These are phyloP conservation scores for Isochrysis galbana DNA, from an alignment of 78 protist species.

Conservation along the genomic window DNA sequence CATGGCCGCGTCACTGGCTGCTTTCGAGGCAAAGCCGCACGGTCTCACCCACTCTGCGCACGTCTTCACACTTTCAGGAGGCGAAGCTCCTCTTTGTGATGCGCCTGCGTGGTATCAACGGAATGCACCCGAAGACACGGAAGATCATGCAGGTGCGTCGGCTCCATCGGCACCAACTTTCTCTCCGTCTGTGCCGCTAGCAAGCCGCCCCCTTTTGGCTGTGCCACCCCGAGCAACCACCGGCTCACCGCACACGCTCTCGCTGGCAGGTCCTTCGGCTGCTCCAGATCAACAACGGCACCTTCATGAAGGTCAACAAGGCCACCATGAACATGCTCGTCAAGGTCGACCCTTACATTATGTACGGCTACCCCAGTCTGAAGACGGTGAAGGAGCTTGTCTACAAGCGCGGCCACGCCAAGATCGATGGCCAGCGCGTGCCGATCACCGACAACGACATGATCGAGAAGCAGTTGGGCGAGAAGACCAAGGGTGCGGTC, in stretches of 20 bases:
- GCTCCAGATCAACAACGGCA: conserved; percentile 98
- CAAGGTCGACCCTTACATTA: conserved; percentile 94
- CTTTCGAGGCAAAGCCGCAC: too few relatives aligned
- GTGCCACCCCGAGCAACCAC: too few relatives aligned
- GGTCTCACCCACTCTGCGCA: not conserved
- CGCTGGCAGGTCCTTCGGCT: conserved; percentile 97
- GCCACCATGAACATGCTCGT: conserved; percentile 97
- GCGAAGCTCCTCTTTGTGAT: conserved; percentile 98
- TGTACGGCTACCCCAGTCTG: conserved; percentile 96
- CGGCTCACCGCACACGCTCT: too few relatives aligned
- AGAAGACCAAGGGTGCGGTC: conserved; percentile 68
- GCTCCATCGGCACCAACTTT: too few relatives aligned
- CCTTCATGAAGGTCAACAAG: conserved; percentile 96
- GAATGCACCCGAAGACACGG: conserved; percentile 89
- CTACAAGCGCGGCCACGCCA: conserved; percentile 99
- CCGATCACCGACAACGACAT: conserved; percentile 88
- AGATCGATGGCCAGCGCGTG: conserved; percentile 84
- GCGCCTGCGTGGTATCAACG: conserved; percentile 98
- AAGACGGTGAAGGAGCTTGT: conserved; percentile 93
- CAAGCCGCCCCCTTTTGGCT: too few relatives aligned
- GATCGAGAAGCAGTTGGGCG: conserved; percentile 82
- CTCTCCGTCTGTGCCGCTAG: too few relatives aligned
- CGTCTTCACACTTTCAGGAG: too few relatives aligned
- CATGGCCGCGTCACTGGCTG: too few relatives aligned
- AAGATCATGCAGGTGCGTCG: conserved; percentile 97